Evolutionary conservation across 345 rosid genomes (phyloP), one percentile per base, ranked within the genome.

Genomic region (Sisymbrium altissimum): DNA sequence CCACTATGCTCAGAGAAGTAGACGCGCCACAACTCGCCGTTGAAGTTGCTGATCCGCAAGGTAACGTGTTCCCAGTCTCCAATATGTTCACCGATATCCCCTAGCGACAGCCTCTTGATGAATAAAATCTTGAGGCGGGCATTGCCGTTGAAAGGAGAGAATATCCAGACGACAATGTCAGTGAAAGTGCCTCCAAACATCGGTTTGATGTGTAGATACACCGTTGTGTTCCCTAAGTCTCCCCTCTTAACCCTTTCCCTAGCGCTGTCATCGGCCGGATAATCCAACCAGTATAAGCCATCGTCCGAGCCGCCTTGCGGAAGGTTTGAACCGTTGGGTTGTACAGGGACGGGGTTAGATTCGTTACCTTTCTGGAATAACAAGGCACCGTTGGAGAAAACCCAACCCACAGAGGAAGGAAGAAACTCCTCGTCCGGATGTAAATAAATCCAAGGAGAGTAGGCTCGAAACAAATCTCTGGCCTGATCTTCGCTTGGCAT

Each of bases 51-150:
- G 39, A 91, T 64, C 75, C 98, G 83, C 18, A 93, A 64, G n/a
- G 97, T 86, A 49, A 93, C 61, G 45, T 91, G 97, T 82, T 93
- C 98, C 98, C 97, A 93, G 5, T 93, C 97, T 0, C 98, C 97
- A 7, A 90, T 72, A 55, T 92, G 98, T 52, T 88, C 83, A 6
- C 96, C 98, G 33, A 92, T 73, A 64, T 64, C 82, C 40, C 92
- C 92, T 35, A 91, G 14, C 1, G 81, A 49, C 7, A 87, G 41
- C 11, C 76, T 70, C 68, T 67, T 67, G 67, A 93, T 33, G 68
- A 86, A 60, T 52, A 77, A 81, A 6, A 91, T 75, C 63, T 93
- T 89, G 13, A 86, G 92, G 74, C 64, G 88, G 1, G 86, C 88
- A 0, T 94, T 83, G 3, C 98, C 97, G 23, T 93, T 91, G 71